Base-by-base conservation (phyloP, 139 green algal species). In the Edaphochlamys debaryana region DNA sequence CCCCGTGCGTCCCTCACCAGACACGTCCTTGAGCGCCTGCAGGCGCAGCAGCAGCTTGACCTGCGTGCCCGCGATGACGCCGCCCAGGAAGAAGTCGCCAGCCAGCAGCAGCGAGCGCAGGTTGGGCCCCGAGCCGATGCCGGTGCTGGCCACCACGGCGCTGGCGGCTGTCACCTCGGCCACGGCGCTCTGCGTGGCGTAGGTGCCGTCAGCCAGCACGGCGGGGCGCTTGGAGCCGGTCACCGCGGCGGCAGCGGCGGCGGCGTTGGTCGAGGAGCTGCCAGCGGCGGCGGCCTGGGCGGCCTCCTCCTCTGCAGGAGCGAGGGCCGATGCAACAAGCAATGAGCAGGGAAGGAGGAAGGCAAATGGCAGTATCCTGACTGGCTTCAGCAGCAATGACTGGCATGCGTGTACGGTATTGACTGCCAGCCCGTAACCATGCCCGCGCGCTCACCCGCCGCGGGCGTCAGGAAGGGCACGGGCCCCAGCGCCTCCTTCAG, bases 181-280 rank as follows among this genome's bases (percentile, higher is more conserved):
- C 45, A 90, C 80, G 0, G 87, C 82, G 60, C 69, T 91, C 82
- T 79, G 95, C 15, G 97, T 98, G 38, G 97, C 97, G 87, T 99
- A 99, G 15, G 94, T 98, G 66, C 97, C 97, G 81, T 99, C 97
- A 25, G 97, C 94, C 48, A 99, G 93, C 72, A 99, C 97, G 13
- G 91, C 94, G 29, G 97, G 97, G 7, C 96, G 92, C 87, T 89
- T 93, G 81, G 78, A 87, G 81, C 80, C 60, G 25, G 69, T n/a
- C 9, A 79, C 8, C 23, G 81, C 66, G n/a, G 87, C 29, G 38
- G 78, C 34, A 34, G 69, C 66, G 32, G 38, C 29, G n/a, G 48
- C 48, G 48, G 29, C 36, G n/a, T 8, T n/a, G 30, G 45, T n/a
- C 25, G 64, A 23, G 64, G n/a, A 37, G n/a, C 5, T 25, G 30